Conservation (phyloP, 2,329 filamentous ascomycete genomes). For the Fusarium liriodendri region DNA sequence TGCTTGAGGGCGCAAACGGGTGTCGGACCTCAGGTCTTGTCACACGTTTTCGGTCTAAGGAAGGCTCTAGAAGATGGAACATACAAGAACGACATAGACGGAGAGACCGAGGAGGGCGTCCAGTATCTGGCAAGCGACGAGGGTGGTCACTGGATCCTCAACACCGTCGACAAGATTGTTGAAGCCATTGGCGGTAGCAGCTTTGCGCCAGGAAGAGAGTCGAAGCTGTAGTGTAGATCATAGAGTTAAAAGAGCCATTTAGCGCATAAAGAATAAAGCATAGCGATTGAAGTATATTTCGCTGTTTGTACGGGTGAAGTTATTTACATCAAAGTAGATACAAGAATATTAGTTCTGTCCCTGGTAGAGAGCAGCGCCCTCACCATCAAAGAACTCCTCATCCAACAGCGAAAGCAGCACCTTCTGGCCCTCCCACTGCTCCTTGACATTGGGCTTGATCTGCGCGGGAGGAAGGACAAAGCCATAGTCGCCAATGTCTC, state of each 20-base stretch:
- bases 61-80: constrained; percentile 79
- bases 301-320: background rate
- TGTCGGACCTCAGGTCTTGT: constrained; percentile 83
- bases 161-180: constrained; percentile 57
- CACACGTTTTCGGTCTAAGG: constrained; percentile 82
- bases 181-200: constrained; percentile 58
- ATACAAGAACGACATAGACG: constrained; percentile 52
- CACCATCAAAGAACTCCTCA: constrained; percentile 50
- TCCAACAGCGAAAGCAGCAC: constrained; percentile 47
- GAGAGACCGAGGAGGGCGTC: constrained; percentile 49
- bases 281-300: background rate
- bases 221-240: constrained; percentile 25
- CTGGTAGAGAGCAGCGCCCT: constrained; percentile 37
- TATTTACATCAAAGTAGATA: constrained; percentile 1
- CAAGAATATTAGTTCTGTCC: constrained; percentile 11
- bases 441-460: constrained; percentile 50
- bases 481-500: constrained; percentile 48
- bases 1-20: constrained; percentile 84
- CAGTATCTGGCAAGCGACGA: constrained; percentile 58
- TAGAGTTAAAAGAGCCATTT: background rate
- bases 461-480: constrained; percentile 53
- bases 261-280: background rate
- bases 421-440: constrained; percentile 53
- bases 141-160: constrained; percentile 60
- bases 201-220: constrained; percentile 48